Evolutionary conservation across 2,329 filamentous ascomycete genomes (phyloP).

Genomic region (Alternaria infectoria): DNA sequence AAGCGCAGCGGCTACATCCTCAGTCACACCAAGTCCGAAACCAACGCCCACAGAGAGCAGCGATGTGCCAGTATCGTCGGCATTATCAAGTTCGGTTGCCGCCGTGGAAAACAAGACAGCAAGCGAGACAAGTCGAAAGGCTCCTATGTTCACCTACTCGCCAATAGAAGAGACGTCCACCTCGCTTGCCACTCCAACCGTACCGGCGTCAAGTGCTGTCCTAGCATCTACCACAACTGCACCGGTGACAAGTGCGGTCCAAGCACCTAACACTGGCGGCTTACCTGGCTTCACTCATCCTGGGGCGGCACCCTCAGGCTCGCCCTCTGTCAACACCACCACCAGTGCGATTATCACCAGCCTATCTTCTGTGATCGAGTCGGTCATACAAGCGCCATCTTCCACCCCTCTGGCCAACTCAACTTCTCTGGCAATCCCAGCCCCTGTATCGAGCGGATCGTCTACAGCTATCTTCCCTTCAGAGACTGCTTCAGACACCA

Average conservation of each 20-base stretch:
- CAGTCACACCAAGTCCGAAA: slow-evolving; percentile 7
- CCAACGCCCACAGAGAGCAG: slow-evolving; percentile 15
- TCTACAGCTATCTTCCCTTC: neutral
- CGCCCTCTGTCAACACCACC: neutral
- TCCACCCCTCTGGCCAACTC: slow-evolving; percentile 4
- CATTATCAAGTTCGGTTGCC: slow-evolving; percentile 17
- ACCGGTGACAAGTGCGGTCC: slow-evolving; percentile 7
- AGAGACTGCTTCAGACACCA: neutral
- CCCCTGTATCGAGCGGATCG: neutral
- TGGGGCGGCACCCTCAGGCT: slow-evolving; percentile 9
- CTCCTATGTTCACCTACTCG: slow-evolving; percentile 34
- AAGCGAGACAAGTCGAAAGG: slow-evolving; percentile 19
- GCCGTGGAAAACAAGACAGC: slow-evolving; percentile 20
- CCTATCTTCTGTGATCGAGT: slow-evolving; percentile 6
- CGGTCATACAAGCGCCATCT: neutral
- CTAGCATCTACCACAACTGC: slow-evolving; percentile 16
- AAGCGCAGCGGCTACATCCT: slow-evolving; percentile 9
- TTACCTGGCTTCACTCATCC: slow-evolving; percentile 31
- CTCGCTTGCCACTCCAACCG: slow-evolving; percentile 10
- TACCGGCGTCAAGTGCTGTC: neutral
- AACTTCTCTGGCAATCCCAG: slow-evolving; percentile 1
- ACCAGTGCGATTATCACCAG: neutral
- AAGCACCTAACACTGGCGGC: slow-evolving; percentile 19
- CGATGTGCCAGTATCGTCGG: neutral
- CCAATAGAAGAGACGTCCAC: slow-evolving; percentile 21